These are phyloP conservation scores for Cystobasidium onofrii DNA, from an alignment of 768 basidiomycete species.

Conservation along the genomic window DNA sequence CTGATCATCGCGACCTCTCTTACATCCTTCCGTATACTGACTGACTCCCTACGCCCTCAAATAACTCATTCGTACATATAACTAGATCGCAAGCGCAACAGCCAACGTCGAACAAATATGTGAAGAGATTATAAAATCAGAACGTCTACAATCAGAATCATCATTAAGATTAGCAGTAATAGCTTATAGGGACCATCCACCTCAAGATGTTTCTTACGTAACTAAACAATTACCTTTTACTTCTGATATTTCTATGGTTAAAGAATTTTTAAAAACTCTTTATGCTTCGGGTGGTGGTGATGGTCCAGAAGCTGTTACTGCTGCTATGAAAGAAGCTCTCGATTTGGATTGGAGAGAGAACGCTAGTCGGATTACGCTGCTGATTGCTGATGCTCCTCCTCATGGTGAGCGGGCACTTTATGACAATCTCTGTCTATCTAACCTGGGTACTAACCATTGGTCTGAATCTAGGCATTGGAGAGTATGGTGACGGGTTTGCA, in stretches of 20 bases:
- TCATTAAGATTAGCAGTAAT: constrained; percentile 84
- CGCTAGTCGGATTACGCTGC: constrained; percentile 79
- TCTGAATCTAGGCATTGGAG: constrained; percentile 57
- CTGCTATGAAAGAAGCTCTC: constrained; percentile 74
- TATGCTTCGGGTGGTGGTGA: constrained; percentile 67
- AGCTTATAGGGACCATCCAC: constrained; percentile 58
- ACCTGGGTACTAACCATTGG: no score
- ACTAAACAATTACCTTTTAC: constrained; percentile 91
- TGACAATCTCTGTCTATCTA: background rate
- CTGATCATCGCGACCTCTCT: no score
- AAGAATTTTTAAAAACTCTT: constrained; percentile 68
- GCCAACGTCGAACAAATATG: constrained; percentile 95
- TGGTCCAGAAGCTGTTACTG: constrained; percentile 96
- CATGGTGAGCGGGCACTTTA: constrained; percentile 59
- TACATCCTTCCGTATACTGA: no score
- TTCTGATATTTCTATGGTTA: constrained; percentile 77
- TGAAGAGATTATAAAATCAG: constrained; percentile 86
- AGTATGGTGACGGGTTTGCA: constrained; percentile 69
- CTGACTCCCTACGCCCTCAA: no score
- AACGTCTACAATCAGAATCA: constrained; percentile 73
- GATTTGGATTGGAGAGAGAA: constrained; percentile 77
- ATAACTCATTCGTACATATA: no score
- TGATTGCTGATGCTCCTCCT: constrained; percentile 90
- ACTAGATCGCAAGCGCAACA: constrained; percentile 52
- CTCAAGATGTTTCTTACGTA: constrained; percentile 58